Evolutionary conservation across 148 eudicot genomes (phyloP).

Genomic region (Silene conica): DNA sequence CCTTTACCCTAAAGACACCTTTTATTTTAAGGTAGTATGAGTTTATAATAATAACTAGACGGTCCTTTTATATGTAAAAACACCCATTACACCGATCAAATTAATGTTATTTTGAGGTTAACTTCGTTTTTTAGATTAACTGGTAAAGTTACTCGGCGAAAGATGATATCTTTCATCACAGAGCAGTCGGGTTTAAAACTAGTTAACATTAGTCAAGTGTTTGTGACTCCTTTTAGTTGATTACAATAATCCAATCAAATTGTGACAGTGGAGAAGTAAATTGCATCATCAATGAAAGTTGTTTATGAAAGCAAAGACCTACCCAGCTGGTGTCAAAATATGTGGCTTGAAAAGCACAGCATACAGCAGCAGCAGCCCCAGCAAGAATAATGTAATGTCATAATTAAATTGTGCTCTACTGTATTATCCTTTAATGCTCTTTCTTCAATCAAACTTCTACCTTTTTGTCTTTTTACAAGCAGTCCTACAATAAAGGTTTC

Average conservation of each 20-base stretch:
- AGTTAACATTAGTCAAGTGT: too few relatives aligned
- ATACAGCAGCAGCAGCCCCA: not conserved
- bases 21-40: not conserved
- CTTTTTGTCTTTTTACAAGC: conserved; percentile 11
- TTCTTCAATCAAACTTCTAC: not conserved
- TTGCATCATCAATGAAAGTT: not conserved
- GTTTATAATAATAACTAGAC: too few relatives aligned
- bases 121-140: not conserved
- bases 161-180: not conserved
- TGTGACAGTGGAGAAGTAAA: not conserved
- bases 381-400: not conserved
- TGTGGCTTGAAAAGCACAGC: conserved; percentile 10
- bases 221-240: too few relatives aligned
- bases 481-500: conserved; percentile 11
- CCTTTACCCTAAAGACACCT: not conserved
- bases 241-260: not conserved
- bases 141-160: not conserved
- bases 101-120: too few relatives aligned
- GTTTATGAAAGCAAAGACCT: not conserved
- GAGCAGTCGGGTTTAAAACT: not conserved
- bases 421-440: conserved; percentile 13
- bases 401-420: not conserved
- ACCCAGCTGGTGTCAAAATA: not conserved
- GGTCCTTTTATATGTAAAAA: too few relatives aligned
- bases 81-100: too few relatives aligned